phyloP scores from a whole-genome alignment of 1,284 basidiomycete species.

The Tremellales sp. region DNA sequence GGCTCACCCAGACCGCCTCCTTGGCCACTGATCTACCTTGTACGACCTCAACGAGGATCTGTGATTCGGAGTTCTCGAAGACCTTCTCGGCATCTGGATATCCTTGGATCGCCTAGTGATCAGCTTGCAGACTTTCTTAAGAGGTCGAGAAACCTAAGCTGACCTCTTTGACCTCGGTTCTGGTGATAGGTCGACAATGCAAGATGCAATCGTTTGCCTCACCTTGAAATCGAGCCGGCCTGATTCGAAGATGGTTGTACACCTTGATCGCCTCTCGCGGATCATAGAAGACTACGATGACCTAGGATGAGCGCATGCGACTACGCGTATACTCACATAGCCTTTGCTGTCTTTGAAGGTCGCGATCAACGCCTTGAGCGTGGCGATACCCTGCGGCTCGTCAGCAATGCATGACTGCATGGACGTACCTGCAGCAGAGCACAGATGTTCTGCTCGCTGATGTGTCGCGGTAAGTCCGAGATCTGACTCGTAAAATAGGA shows the following conservation, averaged over 20 bases:
- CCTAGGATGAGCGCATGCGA: no score
- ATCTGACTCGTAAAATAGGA: no score
- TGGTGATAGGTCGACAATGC: slow-evolving; percentile 21
- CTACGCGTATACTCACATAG: no score
- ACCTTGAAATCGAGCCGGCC: slow-evolving; percentile 13
- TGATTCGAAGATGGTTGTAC: slow-evolving; percentile 15
- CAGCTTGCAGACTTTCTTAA: background rate
- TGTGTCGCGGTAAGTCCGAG: no score
- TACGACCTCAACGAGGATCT: background rate
- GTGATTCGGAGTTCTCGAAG: background rate
- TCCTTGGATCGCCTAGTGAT: background rate
- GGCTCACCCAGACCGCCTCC: background rate
- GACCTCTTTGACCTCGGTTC: slow-evolving; percentile 19
- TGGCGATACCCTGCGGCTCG: no score
- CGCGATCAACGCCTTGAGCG: no score
- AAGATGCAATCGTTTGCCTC: slow-evolving; percentile 11
- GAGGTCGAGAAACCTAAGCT: slow-evolving; percentile 1
- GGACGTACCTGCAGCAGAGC: no score
- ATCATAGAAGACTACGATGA: slow-evolving; percentile 39
- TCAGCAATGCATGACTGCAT: no score
- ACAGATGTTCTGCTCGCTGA: no score
- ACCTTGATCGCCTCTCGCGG: slow-evolving; percentile 31
- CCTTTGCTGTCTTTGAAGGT: no score
- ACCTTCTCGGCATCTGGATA: background rate
- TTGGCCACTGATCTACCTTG: background rate